Evolutionary conservation across 1,284 basidiomycete genomes (phyloP).

Genomic region (Rhodotorula sp.): DNA sequence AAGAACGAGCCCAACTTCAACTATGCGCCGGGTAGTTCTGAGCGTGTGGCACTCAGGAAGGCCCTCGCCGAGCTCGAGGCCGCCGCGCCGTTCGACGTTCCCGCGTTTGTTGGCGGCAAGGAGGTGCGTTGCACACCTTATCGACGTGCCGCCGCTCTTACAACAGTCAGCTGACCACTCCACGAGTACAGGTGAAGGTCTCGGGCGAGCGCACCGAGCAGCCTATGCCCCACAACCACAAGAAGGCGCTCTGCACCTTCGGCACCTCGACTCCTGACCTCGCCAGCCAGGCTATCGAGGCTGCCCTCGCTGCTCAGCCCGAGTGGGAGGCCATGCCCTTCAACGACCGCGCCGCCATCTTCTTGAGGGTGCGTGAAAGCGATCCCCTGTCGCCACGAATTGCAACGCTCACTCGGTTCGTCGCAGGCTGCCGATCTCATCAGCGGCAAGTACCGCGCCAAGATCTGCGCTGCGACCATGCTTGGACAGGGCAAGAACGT

Average conservation of each 20-base stretch:
- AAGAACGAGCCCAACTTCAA: constrained; percentile 86
- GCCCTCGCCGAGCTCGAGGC: constrained; percentile 78
- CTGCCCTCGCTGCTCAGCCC: constrained; percentile 78
- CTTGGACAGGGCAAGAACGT: constrained; percentile 98
- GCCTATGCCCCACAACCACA: constrained; percentile 78
- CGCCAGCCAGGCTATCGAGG: constrained; percentile 78
- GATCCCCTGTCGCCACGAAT: background rate
- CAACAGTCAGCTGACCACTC: background rate
- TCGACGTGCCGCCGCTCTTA: background rate
- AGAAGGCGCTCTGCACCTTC: constrained; percentile 75
- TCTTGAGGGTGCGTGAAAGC: constrained; percentile 64
- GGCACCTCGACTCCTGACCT: constrained; percentile 79
- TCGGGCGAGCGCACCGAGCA: constrained; percentile 60
- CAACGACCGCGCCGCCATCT: constrained; percentile 90
- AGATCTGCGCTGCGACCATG: constrained; percentile 94
- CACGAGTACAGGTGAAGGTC: constrained; percentile 57
- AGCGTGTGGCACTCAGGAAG: constrained; percentile 71
- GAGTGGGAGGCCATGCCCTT: constrained; percentile 93
- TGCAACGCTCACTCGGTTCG: background rate
- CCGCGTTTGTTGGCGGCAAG: constrained; percentile 87
- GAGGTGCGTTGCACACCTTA: constrained; percentile 57
- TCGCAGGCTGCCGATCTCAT: constrained; percentile 80
- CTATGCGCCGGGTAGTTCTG: constrained; percentile 77
- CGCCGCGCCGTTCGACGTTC: constrained; percentile 83
- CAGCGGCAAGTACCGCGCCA: constrained; percentile 65